Evolutionary conservation across 2,329 filamentous ascomycete species (phyloP).

Genomic region (Penicillium sp.): DNA sequence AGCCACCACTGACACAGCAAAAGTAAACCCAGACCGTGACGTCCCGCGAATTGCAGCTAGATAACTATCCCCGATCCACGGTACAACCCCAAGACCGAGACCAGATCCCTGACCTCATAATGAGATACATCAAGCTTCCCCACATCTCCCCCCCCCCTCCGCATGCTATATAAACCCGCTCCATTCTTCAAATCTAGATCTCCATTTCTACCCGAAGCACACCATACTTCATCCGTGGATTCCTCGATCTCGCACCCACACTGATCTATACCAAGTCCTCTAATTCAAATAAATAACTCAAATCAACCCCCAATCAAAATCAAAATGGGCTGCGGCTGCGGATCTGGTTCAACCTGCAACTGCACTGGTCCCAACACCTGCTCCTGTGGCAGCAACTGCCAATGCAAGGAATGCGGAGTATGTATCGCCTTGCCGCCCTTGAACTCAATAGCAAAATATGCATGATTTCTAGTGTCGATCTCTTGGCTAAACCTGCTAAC

Average conservation of each 20-base stretch:
- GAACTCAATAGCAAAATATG: slow-evolving; percentile 6
- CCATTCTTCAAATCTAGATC: neutral
- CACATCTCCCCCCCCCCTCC: slow-evolving; percentile 9
- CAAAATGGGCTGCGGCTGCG: slow-evolving; percentile 42
- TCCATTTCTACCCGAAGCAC: neutral
- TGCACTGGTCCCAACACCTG: slow-evolving; percentile 40
- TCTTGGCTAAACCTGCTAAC: slow-evolving; percentile 13
- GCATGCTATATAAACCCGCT: slow-evolving; percentile 20
- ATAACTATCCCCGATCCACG: neutral
- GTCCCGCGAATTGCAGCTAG: neutral
- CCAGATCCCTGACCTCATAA: slow-evolving; percentile 28
- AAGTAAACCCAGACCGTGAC: neutral
- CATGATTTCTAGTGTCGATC: neutral
- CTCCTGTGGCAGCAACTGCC: slow-evolving; percentile 39
- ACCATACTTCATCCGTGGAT: neutral
- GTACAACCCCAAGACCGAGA: neutral
- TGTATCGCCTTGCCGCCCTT: slow-evolving; percentile 23
- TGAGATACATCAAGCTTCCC: slow-evolving; percentile 29
- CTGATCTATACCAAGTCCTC: neutral
- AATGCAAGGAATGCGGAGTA: slow-evolving; percentile 47
- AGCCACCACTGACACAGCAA: neutral
- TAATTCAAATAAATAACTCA: neutral
- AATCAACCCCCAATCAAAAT: neutral
- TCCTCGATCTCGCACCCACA: neutral
- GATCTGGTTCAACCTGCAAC: slow-evolving; percentile 38